Evolutionary conservation across 1,139 yeast species (phyloP).

Genomic region (Candida sp.): DNA sequence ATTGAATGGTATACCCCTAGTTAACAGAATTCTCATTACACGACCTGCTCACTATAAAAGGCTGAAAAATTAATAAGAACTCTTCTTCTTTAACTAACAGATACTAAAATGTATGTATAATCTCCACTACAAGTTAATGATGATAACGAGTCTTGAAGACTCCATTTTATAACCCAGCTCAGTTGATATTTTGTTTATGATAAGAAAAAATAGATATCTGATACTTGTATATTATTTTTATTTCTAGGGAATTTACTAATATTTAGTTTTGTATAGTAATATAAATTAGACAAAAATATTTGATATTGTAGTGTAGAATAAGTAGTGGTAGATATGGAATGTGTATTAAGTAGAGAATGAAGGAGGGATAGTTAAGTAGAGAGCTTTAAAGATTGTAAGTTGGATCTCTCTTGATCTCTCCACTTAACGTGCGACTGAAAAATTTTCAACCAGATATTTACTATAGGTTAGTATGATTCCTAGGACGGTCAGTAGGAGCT

Average conservation of each 20-base stretch:
- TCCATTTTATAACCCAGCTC: constrained; percentile 50
- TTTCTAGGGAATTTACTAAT: background rate
- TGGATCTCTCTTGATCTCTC: no score
- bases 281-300: no score
- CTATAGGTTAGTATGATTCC: background rate
- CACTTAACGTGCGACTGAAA: background rate
- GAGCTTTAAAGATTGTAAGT: no score
- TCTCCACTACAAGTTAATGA: constrained; percentile 15
- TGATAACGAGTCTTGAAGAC: constrained; percentile 45
- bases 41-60: background rate
- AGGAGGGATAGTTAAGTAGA: no score
- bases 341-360: no score
- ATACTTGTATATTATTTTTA: constrained; percentile 6
- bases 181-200: constrained; percentile 51
- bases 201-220: constrained; percentile 40
- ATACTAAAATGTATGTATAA: background rate
- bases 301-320: no score
- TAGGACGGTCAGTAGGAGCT: background rate
- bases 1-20: background rate
- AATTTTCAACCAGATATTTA: background rate
- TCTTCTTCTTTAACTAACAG: background rate
- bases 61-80: background rate
- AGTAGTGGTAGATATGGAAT: no score
- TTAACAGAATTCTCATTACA: background rate
- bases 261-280: background rate